Base-by-base conservation (phyloP, 345 rosid species). In the Eucalyptus fibrosa region DNA sequence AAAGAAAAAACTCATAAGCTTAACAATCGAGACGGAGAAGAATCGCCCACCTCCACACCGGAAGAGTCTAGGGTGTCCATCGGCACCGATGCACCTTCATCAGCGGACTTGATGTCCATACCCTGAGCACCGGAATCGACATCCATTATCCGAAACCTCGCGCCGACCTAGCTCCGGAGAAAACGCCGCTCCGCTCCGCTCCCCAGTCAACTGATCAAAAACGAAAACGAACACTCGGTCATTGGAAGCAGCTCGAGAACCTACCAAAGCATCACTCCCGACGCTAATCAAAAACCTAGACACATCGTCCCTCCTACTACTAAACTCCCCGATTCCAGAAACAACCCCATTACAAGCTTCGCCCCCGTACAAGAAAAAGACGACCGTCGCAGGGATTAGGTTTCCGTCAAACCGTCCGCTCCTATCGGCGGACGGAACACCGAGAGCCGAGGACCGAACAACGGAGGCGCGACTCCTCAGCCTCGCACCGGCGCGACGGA, bases 31-130 rank as follows among this genome's bases (percentile, higher is more conserved):
- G 14, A 28, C 7, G 34, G 32, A 81, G 24, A 50, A 82, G 83
- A 51, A 81, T 59, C 4, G 44, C 77, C 45, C 86, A 94, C 94
- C 91, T 92, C 91, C 32, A 59, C 60, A 32, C 77, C 56, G 17
- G 90, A 91, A 4, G 92, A 86, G 23, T 90, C 96, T 92, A 92
- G 90, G 17, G 96, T 81, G 91, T 95, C 97, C 95, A 94, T 89
- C 59, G 92, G 94, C 90, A 90, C 87, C 5, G 93, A 90, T 7
- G 60, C 37, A 21, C 86, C 91, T 90, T 91, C 93, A 89, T 92
- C 94, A 7, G 89, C 65, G 4, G 95, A 80, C 87, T 92, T 93
- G 11, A 80, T 62, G 90, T 90, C 92, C 88, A 86, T 50, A 86
- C 89, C 88, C 23, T 23, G 86, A 42, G 88, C 69, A 51, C 82